Evolutionary conservation across 495 filamentous ascomycete genomes (phyloP).

Genomic region (Penicillium riverlandense): DNA sequence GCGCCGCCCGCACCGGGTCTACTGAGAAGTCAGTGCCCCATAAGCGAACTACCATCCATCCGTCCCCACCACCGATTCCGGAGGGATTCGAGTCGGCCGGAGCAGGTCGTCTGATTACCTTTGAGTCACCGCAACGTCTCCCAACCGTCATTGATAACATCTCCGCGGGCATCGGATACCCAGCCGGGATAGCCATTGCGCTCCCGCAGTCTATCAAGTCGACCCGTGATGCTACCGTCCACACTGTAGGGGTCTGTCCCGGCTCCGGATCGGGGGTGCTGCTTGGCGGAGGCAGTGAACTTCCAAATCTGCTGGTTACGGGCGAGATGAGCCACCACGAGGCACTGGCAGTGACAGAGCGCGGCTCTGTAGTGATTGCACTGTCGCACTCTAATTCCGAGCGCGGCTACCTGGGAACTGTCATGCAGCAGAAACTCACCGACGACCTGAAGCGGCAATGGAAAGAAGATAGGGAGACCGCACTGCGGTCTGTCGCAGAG

Average conservation of each 20-base stretch:
- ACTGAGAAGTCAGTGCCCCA: conserved; percentile 25
- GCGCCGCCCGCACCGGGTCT: too few species aligned
- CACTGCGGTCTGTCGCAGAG: conserved; percentile 19
- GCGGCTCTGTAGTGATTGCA: conserved; percentile 77
- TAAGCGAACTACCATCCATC: conserved; percentile 45
- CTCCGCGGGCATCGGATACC: conserved; percentile 50
- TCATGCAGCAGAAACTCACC: conserved; percentile 60
- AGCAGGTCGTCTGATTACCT: conserved; percentile 68
- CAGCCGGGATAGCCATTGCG: conserved; percentile 58
- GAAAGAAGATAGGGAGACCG: conserved; percentile 34
- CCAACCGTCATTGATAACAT: conserved; percentile 56
- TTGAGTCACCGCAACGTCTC: conserved; percentile 50
- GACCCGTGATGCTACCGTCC: conserved; percentile 48
- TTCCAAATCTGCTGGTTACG: conserved; percentile 74
- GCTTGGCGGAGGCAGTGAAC: conserved; percentile 46
- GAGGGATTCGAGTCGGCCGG: conserved; percentile 61
- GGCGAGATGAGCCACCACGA: conserved; percentile 93
- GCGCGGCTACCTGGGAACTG: conserved; percentile 64
- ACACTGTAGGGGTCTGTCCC: conserved; percentile 65
- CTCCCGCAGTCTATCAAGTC: conserved; percentile 49
- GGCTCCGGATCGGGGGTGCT: conserved; percentile 75
- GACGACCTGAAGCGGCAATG: conserved; percentile 47
- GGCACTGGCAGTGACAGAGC: conserved; percentile 75
- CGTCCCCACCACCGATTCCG: conserved; percentile 35
- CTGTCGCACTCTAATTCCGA: conserved; percentile 92